These are phyloP conservation scores for Nannizziopsis barbatae DNA, from an alignment of 2,329 filamentous ascomycete genomes.

Conservation along the genomic window DNA sequence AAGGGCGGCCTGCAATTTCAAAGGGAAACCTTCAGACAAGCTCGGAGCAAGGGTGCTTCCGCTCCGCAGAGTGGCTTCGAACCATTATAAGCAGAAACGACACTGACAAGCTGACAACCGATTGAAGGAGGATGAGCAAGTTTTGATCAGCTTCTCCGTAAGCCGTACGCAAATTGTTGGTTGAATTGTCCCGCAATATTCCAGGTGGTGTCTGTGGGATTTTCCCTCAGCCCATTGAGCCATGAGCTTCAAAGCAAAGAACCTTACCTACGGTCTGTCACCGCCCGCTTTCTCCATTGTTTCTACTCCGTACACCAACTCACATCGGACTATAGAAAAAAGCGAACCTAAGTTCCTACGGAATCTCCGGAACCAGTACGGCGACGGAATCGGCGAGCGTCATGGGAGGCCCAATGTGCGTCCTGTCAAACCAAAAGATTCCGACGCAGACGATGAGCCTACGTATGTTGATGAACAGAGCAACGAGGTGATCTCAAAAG, in stretches of 20 bases:
- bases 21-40: background rate
- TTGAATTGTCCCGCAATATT: background rate
- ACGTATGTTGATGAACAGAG: constrained; percentile 37
- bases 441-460: constrained; percentile 34
- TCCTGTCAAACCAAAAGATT: constrained; percentile 27
- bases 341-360: constrained; percentile 36
- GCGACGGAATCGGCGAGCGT: constrained; percentile 22
- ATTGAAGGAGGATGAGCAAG: background rate
- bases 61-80: constrained; percentile 3
- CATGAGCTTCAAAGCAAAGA: constrained; percentile 31
- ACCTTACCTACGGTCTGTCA: constrained; percentile 33
- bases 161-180: background rate
- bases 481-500: constrained; percentile 35
- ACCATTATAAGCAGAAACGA: background rate
- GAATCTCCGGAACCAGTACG: constrained; percentile 31
- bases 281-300: background rate
- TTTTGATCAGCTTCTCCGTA: background rate
- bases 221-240: background rate
- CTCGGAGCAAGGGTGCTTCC: constrained; percentile 9
- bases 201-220: background rate
- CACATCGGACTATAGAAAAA: constrained; percentile 21
- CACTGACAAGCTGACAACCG: background rate
- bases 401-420: constrained; percentile 30
- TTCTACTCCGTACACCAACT: background rate
- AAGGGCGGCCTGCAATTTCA: background rate